Base-by-base conservation (phyloP, 2,329 filamentous ascomycete species). In the Westerdykella ornata region DNA sequence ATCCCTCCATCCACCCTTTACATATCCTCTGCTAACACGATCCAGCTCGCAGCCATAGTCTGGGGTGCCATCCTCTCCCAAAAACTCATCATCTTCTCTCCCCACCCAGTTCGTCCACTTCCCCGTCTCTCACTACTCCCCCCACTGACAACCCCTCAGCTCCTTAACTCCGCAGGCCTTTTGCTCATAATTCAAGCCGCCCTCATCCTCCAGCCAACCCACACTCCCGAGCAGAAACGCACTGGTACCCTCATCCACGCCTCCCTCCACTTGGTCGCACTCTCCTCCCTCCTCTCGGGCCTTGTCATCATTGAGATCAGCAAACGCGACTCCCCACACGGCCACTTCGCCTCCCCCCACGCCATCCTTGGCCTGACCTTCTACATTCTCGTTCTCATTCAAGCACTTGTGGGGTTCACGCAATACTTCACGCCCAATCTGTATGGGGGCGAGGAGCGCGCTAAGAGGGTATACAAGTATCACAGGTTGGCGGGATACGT, bases 381-480 rank as follows among this genome's bases (percentile, higher is more conserved):
- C 3, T 84, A 86, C 51, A 73, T 83, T 41, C 51, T 85, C 41
- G 73, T 95, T 5, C 62, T 81, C 9, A 53, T 84, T 1, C 92
- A 97, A 69, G 82, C 85, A 34, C 37, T 83, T 1, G 77, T 95
- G 20, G 90, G 92, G 13, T 78, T 94, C 48, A 84, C 86, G 22
- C 86, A 92, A 69, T 96, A 84, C 72, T 87, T 80, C 44, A 71
- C 78, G 2, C 89, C 89, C 0, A 59, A 61, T 1, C 56, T 94
- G 1, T 94, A 90, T 55, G 89, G 89, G 4, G 81, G 86, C 42
- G 80, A 83, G 48, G 81, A 86, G 18, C 81, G 80, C 3, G 90
- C 88, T 15, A 94, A 89, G 74, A 73, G 73, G 17, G 65, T 95
- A 32, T 97, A 90, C 75, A 96, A 94, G 68, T 95, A 89, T 57